These are phyloP conservation scores for Leishmania gerbilli DNA, from an alignment of 208 protist genomes.

Conservation along the genomic window DNA sequence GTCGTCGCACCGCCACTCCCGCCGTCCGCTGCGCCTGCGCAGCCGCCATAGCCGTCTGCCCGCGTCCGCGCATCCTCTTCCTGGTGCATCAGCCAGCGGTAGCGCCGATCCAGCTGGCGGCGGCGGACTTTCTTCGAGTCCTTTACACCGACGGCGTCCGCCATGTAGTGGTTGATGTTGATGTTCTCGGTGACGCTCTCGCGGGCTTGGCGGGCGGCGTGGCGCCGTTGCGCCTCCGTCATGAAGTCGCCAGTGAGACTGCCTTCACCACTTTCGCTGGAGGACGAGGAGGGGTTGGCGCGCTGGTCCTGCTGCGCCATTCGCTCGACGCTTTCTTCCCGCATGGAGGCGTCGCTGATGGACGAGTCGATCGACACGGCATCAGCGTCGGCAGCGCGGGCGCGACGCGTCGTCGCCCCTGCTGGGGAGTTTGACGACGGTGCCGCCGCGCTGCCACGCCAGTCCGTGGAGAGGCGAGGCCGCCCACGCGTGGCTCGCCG, in stretches of 20 bases:
- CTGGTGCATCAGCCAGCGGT: constrained; percentile 33
- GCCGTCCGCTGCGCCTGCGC: neutral
- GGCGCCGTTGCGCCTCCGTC: constrained; percentile 34
- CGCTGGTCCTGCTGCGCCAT: constrained; percentile 31
- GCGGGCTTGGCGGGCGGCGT: constrained; percentile 44
- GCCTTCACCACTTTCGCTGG: constrained; percentile 28
- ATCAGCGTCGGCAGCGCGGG: constrained; percentile 10
- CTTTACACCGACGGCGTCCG: constrained; percentile 36
- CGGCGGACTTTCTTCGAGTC: constrained; percentile 19
- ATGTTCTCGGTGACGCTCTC: constrained; percentile 56
- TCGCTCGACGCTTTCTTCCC: constrained; percentile 48
- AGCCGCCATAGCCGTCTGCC: constrained; percentile 12
- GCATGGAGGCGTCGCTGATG: constrained; percentile 66
- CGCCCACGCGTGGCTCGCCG: neutral
- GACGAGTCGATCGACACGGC: constrained; percentile 55
- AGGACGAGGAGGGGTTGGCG: constrained; percentile 11
- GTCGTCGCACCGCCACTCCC: constrained; percentile 5
- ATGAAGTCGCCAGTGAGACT: constrained; percentile 19
- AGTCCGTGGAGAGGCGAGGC: neutral
- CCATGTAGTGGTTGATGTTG: constrained; percentile 77
- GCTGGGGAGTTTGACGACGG: neutral
- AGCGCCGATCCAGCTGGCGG: constrained; percentile 40
- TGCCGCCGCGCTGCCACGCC: neutral
- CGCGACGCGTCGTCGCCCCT: neutral
- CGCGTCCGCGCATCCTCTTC: constrained; percentile 19